Percentiles rank a stretch among this genome's conserved stretches.
These are phyloP conservation scores for Dactylonectria macrodidyma DNA, from an alignment of 2,329 filamentous ascomycete genomes.

Conservation along the genomic window DNA sequence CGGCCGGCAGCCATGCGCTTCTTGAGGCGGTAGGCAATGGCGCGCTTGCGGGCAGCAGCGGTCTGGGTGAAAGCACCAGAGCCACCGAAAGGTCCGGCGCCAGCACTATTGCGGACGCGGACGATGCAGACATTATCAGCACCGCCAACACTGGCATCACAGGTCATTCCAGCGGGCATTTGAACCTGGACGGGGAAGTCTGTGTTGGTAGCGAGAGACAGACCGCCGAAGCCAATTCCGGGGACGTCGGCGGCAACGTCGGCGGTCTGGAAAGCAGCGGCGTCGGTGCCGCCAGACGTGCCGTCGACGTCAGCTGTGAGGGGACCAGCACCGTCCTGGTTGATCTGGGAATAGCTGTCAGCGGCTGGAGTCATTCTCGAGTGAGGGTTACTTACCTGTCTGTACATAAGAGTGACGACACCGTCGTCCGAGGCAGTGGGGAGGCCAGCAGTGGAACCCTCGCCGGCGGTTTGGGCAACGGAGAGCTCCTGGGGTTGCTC, in stretches of 20 bases:
- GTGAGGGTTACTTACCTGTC: slow-evolving; percentile 55
- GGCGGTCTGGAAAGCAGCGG: slow-evolving; percentile 72
- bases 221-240: slow-evolving; percentile 68
- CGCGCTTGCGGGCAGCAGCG: slow-evolving; percentile 71
- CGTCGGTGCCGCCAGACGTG: slow-evolving; percentile 74
- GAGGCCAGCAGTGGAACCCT: slow-evolving; percentile 67
- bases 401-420: slow-evolving; percentile 74
- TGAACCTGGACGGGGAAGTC: slow-evolving; percentile 77
- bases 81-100: slow-evolving; percentile 77
- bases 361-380: slow-evolving; percentile 16
- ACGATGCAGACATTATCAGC: slow-evolving; percentile 76
- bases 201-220: slow-evolving; percentile 71
- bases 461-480: slow-evolving; percentile 68
- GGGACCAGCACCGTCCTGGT: slow-evolving; percentile 79
- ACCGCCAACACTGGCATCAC: slow-evolving; percentile 71
- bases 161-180: slow-evolving; percentile 79
- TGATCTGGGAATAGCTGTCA: slow-evolving; percentile 65
- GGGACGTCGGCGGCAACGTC: slow-evolving; percentile 61
- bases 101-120: slow-evolving; percentile 73
- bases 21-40: slow-evolving; percentile 67
- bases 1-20: slow-evolving; percentile 52
- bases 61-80: slow-evolving; percentile 77
- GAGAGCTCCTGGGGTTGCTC: slow-evolving; percentile 61
- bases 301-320: slow-evolving; percentile 72
- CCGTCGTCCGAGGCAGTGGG: slow-evolving; percentile 75